Evolutionary conservation across 139 green algal species (phyloP).

Genomic region (Eudorina sp.): DNA sequence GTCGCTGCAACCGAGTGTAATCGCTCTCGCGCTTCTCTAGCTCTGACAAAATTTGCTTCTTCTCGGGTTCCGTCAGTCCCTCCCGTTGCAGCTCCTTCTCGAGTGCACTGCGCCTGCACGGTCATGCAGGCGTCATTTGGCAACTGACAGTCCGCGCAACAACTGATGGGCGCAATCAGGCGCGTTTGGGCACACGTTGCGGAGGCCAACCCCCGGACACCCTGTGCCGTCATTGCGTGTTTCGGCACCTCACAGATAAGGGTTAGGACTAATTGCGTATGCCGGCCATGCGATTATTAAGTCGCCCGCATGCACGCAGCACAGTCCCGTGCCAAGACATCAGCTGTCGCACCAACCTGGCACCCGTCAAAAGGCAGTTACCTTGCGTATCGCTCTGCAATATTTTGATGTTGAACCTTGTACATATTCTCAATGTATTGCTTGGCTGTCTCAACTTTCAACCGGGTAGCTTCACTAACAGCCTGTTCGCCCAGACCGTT

Average conservation of each 20-base stretch:
- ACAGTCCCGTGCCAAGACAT: too few relatives aligned
- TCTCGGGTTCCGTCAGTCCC: conserved; percentile 73
- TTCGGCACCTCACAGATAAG: too few relatives aligned
- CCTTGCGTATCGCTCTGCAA: conserved; percentile 82
- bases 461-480: conserved; percentile 63
- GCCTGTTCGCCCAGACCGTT: background rate
- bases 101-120: conserved; percentile 76
- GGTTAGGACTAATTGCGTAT: too few relatives aligned
- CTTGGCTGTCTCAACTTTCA: conserved; percentile 81
- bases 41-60: conserved; percentile 63
- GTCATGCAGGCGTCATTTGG: too few relatives aligned
- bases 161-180: too few relatives aligned
- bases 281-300: too few relatives aligned
- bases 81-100: conserved; percentile 80
- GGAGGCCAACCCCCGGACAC: too few relatives aligned
- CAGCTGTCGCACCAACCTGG: too few relatives aligned
- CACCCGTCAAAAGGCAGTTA: conserved; percentile 41
- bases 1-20: conserved; percentile 87
- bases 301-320: too few relatives aligned
- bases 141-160: too few relatives aligned
- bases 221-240: too few relatives aligned
- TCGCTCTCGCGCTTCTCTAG: conserved; percentile 84
- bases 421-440: conserved; percentile 97
- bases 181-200: too few relatives aligned
- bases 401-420: conserved; percentile 83